Evolutionary conservation across 2,329 filamentous ascomycete genomes (phyloP), one percentile per base, ranked within the genome.

Genomic region (Teratosphaeria nubilosa): DNA sequence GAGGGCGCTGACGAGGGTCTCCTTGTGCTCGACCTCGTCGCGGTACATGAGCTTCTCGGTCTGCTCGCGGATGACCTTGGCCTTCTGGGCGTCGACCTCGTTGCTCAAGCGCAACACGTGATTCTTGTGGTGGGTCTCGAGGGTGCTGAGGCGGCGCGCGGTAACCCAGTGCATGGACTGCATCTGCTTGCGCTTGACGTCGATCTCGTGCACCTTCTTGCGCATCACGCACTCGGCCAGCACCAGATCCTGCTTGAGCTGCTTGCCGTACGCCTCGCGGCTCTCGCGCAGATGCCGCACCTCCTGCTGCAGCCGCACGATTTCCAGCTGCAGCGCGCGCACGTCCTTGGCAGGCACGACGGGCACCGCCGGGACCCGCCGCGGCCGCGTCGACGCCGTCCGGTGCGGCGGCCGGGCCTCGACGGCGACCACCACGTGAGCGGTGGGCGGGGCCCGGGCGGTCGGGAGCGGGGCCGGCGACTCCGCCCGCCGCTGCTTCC

Each of bases 161-260:
- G 41, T 48, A 16, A 48, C 41, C 41, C 41, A 48, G 10, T 48
- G 41, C 41, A 48, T 48, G 16, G 41, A 48, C 41, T 48, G 41
- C 9, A 48, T 48, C 41, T 48, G 41, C 41, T 48, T 48, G 41
- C 41, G 41, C n/a, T 48, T 48, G 41, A 48, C 16, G n/a, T 48
- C 41, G 41, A 22, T 22, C 5, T 48, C 41, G 41, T 22, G 22
- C 1, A 48, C 41, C 41, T 48, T 48, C 41, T 48, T 48, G 6
- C 41, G 41, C 41, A 48, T 48, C 41, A 48, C n/a, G 10, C 11
- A 48, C 41, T 48, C 41, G n/a, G 41, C 41, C 41, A 62, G 53
- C 27, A 60, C 16, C 58, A 62, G 59, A 31, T 60, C 60, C 55
- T 58, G 60, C 51, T 48, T 48, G 16, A 48, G 9, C 10, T 48